These are phyloP conservation scores for Biancaea sappan DNA, from an alignment of 306 rosid genomes.

Conservation along the genomic window DNA sequence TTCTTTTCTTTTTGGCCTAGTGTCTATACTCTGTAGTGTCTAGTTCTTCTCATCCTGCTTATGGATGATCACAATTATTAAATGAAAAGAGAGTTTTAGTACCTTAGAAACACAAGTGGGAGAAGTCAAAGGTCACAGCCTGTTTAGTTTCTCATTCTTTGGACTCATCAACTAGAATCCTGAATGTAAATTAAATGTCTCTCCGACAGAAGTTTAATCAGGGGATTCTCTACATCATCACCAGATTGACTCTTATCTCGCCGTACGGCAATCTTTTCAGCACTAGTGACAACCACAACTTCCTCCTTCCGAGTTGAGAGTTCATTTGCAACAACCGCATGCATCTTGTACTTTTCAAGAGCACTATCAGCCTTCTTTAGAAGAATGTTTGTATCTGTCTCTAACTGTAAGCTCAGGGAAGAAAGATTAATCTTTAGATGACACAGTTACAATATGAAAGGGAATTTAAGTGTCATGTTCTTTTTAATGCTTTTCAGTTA, in stretches of 20 bases:
- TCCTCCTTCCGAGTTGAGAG: slow-evolving; percentile 83
- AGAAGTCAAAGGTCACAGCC: slow-evolving; percentile 11
- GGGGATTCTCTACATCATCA: slow-evolving; percentile 67
- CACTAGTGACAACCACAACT: slow-evolving; percentile 69
- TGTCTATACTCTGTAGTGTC: background rate
- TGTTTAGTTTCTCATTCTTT: slow-evolving; percentile 1
- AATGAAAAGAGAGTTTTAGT: background rate
- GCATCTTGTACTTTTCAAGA: slow-evolving; percentile 83
- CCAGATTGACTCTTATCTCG: slow-evolving; percentile 49
- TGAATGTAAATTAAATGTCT: slow-evolving; percentile 58
- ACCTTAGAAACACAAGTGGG: slow-evolving; percentile 2
- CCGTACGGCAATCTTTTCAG: slow-evolving; percentile 56
- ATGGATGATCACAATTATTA: background rate
- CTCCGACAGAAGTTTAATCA: slow-evolving; percentile 53
- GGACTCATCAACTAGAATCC: slow-evolving; percentile 36
- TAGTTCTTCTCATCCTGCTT: slow-evolving; percentile 16
- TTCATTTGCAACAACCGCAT: slow-evolving; percentile 91
- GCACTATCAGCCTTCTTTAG: slow-evolving; percentile 72
- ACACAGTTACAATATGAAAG: background rate
- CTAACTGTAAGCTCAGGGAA: slow-evolving; percentile 60
- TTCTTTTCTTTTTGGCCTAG: background rate
- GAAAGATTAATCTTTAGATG: slow-evolving; percentile 20
- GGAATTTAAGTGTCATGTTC: slow-evolving; percentile 7
- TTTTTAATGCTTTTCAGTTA: background rate
- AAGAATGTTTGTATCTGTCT: slow-evolving; percentile 89